phyloP scores from a whole-genome alignment of 2,329 filamentous ascomycete species.

The Fusarium sp. region DNA sequence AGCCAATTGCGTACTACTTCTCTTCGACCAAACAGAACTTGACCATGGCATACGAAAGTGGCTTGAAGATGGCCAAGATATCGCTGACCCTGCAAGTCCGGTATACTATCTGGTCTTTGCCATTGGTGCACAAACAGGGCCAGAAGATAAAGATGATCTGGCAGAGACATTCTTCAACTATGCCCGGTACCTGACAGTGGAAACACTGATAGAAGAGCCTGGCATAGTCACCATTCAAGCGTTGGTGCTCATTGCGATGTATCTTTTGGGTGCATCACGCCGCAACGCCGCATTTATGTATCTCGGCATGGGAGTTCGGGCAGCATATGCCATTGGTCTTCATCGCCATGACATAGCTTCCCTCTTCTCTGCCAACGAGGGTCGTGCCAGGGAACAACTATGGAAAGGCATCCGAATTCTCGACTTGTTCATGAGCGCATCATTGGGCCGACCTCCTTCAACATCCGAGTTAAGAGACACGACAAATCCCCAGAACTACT shows the following conservation, averaged over 20 bases:
- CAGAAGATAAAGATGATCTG: slow-evolving; percentile 49
- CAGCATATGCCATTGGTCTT: slow-evolving; percentile 52
- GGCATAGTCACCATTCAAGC: slow-evolving; percentile 50
- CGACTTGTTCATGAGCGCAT: slow-evolving; percentile 51
- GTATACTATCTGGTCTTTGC: slow-evolving; percentile 48
- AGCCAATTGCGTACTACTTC: slow-evolving; percentile 43
- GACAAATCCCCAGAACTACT: slow-evolving; percentile 38
- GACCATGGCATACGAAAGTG: slow-evolving; percentile 43
- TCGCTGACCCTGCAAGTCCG: slow-evolving; percentile 30
- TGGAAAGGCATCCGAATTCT: slow-evolving; percentile 51
- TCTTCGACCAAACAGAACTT: slow-evolving; percentile 50
- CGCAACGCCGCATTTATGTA: slow-evolving; percentile 55
- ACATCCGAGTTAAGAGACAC: slow-evolving; percentile 49
- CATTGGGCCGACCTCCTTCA: slow-evolving; percentile 49
- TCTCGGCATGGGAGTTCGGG: slow-evolving; percentile 53
- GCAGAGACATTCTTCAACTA: slow-evolving; percentile 52
- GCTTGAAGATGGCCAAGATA: slow-evolving; percentile 42
- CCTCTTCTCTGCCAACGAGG: slow-evolving; percentile 44
- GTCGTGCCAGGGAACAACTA: slow-evolving; percentile 45
- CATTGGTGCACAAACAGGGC: slow-evolving; percentile 50
- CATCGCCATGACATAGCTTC: slow-evolving; percentile 47
- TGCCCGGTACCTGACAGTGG: slow-evolving; percentile 50
- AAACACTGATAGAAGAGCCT: slow-evolving; percentile 52
- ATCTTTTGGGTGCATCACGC: slow-evolving; percentile 51
- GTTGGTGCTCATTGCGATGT: slow-evolving; percentile 53